phyloP scores from a whole-genome alignment of 2,329 filamentous ascomycete species.

The Arthrinium phaeospermum region DNA sequence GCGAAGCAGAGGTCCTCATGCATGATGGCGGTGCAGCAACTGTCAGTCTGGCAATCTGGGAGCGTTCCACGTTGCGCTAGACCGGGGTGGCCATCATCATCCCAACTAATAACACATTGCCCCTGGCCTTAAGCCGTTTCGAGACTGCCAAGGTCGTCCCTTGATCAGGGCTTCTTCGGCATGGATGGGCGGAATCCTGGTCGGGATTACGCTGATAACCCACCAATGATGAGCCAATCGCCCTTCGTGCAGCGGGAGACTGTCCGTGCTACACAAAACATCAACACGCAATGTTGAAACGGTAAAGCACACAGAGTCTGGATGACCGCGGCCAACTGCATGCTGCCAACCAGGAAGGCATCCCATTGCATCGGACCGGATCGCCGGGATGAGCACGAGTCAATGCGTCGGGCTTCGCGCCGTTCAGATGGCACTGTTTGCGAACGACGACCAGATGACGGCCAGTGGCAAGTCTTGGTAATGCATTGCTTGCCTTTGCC shows the following conservation, averaged over 20 bases:
- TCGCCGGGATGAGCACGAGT: background rate
- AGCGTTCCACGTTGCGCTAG: background rate
- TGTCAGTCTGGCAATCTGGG: background rate
- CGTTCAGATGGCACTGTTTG: background rate
- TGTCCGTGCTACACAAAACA: slow-evolving; percentile 6
- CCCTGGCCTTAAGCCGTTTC: slow-evolving; percentile 12
- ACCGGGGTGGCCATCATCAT: background rate
- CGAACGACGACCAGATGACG: background rate
- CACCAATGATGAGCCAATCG: slow-evolving; percentile 2
- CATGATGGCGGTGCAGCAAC: slow-evolving; percentile 8
- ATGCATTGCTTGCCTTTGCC: background rate
- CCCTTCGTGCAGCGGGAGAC: background rate
- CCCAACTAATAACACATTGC: background rate
- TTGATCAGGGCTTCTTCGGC: background rate
- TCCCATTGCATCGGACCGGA: background rate
- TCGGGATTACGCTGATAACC: background rate
- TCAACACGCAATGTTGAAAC: slow-evolving; percentile 2
- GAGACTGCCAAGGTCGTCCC: slow-evolving; percentile 1
- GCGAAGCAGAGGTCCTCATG: slow-evolving; percentile 6
- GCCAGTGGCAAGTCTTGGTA: background rate
- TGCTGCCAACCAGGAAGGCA: slow-evolving; percentile 9
- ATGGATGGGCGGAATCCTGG: background rate
- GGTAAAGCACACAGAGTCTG: background rate
- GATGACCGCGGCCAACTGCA: background rate
- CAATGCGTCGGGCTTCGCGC: background rate